Percentiles rank a stretch among this genome's conserved stretches.
Conservation (phyloP, 2,329 filamentous ascomycete genomes). For the Ascochyta koolunga region DNA sequence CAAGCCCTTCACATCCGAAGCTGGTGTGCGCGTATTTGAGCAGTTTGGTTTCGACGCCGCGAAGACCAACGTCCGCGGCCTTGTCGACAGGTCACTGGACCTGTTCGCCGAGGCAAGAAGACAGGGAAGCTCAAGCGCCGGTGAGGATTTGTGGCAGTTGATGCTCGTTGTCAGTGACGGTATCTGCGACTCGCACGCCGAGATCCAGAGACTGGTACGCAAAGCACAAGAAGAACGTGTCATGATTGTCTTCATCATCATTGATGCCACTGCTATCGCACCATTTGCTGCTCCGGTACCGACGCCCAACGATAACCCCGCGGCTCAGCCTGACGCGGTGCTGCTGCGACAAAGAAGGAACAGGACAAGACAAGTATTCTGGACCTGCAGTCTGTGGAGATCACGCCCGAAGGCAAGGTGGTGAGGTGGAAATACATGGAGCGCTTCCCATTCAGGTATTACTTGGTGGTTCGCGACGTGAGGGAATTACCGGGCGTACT, state of each 20-base stretch:
- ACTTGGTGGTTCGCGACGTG: constrained; percentile 90
- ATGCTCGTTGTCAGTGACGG: constrained; percentile 93
- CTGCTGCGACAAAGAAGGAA: constrained; percentile 43
- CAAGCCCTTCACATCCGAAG: constrained; percentile 78
- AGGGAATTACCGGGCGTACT: constrained; percentile 88
- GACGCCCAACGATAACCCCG: constrained; percentile 3
- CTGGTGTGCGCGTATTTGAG: constrained; percentile 82
- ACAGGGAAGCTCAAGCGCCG: constrained; percentile 56
- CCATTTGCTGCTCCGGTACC: constrained; percentile 11
- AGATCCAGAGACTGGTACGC: constrained; percentile 79
- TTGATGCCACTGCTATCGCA: constrained; percentile 65
- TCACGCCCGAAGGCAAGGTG: constrained; percentile 72
- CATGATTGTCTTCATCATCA: constrained; percentile 97
- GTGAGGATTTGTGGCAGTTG: constrained; percentile 88
- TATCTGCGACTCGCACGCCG: constrained; percentile 86
- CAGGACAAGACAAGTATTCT: constrained; percentile 73
- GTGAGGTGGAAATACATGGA: constrained; percentile 92
- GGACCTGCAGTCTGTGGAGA: constrained; percentile 86
- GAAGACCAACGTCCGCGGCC: constrained; percentile 80
- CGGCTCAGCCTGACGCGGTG: constrained; percentile 9
- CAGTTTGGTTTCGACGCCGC: constrained; percentile 85
- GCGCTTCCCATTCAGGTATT: constrained; percentile 96
- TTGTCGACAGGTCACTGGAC: constrained; percentile 79
- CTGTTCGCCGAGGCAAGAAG: constrained; percentile 79
- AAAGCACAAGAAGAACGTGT: constrained; percentile 92